A percentile compares a stretch with the other conserved stretches of the same genome.
These are phyloP conservation scores for Deuterostichococcus epilithicus DNA, from an alignment of 139 green algal species.

Conservation along the genomic window DNA sequence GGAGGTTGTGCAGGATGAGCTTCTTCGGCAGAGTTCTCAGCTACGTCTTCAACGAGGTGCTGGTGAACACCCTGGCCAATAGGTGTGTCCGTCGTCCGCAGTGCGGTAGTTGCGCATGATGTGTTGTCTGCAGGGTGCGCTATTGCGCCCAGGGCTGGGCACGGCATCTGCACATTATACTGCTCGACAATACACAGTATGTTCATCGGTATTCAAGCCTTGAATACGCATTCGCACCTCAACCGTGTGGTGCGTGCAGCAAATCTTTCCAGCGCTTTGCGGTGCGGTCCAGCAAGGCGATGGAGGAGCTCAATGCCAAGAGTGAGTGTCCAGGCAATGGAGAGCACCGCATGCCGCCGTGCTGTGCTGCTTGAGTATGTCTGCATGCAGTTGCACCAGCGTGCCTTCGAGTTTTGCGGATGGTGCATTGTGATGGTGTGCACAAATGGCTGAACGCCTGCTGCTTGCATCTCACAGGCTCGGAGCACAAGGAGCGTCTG, in stretches of 20 bases:
- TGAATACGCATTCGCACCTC: no score
- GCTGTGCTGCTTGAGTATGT: background rate
- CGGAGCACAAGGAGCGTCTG: constrained; percentile 19
- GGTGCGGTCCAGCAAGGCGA: constrained; percentile 42
- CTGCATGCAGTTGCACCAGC: background rate
- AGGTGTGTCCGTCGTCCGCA: constrained; percentile 20
- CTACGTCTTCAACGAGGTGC: constrained; percentile 62
- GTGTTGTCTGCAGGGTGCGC: background rate
- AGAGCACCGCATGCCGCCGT: no score
- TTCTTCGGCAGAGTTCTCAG: constrained; percentile 62
- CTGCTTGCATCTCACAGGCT: background rate
- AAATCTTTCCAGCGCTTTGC: constrained; percentile 68
- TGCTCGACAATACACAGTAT: no score
- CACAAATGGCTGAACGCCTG: no score
- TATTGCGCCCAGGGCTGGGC: no score
- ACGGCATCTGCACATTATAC: no score
- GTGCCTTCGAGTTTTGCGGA: no score
- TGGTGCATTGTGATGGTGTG: no score
- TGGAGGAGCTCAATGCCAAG: constrained; percentile 51
- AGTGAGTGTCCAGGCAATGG: constrained; percentile 9
- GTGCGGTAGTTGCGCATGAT: background rate
- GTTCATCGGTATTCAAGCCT: background rate
- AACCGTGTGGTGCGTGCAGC: no score
- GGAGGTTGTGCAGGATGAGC: constrained; percentile 36
- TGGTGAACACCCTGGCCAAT: constrained; percentile 65